These are phyloP conservation scores for Oryza rufipogon DNA, from an alignment of 176 grass and related monocot species.

Conservation along the genomic window DNA sequence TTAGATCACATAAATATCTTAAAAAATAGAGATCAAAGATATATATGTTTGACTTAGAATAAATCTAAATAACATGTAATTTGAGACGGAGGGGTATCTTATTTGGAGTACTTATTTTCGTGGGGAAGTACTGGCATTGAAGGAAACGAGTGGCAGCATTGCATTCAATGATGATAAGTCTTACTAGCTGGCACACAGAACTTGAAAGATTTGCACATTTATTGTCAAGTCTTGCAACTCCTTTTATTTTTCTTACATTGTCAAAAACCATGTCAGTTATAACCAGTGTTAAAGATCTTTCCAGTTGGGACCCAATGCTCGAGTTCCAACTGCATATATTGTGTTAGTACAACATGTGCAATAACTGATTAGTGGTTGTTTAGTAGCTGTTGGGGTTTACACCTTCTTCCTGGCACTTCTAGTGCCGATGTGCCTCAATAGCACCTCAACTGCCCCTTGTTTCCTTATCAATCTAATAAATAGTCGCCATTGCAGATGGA, in stretches of 20 bases:
- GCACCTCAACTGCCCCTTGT: constrained; percentile 37
- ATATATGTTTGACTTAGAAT: too few relatives aligned
- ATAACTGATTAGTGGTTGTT: constrained; percentile 54
- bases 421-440: constrained; percentile 2
- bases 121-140: constrained; percentile 31
- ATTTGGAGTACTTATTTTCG: neutral
- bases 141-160: constrained; percentile 25
- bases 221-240: constrained; percentile 8
- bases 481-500: constrained; percentile 62
- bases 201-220: constrained; percentile 42
- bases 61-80: too few relatives aligned
- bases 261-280: neutral
- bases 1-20: too few relatives aligned
- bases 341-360: constrained; percentile 36
- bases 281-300: neutral
- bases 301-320: constrained; percentile 20
- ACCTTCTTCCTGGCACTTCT: constrained; percentile 34
- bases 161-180: constrained; percentile 19
- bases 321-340: constrained; percentile 6
- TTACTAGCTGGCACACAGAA: constrained; percentile 30
- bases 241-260: neutral
- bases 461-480: constrained; percentile 44
- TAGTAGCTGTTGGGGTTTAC: constrained; percentile 41
- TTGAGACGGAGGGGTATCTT: neutral
- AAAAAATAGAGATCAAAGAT: too few relatives aligned